Evolutionary conservation across 2,329 filamentous ascomycete species (phyloP).

Genomic region (Decorospora gaudefroyi): DNA sequence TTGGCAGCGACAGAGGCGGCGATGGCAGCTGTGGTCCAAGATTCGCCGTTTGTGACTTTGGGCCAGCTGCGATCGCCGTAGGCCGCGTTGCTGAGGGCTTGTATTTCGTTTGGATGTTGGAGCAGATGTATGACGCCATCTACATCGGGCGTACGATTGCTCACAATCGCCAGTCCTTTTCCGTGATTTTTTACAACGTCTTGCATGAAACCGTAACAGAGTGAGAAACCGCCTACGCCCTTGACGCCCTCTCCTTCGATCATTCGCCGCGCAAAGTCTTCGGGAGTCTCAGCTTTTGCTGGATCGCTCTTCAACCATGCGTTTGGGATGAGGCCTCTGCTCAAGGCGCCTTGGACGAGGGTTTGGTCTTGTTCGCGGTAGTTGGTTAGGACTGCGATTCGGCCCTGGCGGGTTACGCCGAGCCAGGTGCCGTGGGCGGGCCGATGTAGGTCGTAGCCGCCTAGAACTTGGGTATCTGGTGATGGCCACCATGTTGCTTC

Average conservation of each 20-base stretch:
- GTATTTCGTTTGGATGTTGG: constrained; percentile 55
- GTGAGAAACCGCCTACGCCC: constrained; percentile 66
- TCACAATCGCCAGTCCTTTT: constrained; percentile 60
- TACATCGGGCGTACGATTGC: constrained; percentile 62
- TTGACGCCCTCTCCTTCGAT: constrained; percentile 60
- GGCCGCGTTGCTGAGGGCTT: constrained; percentile 65
- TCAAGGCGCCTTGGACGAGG: constrained; percentile 54
- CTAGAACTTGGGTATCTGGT: constrained; percentile 61
- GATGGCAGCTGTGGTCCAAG: constrained; percentile 57
- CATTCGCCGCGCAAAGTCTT: constrained; percentile 59
- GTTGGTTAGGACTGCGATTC: constrained; percentile 66
- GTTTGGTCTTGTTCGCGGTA: constrained; percentile 59
- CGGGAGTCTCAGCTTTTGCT: constrained; percentile 47
- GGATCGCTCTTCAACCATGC: constrained; percentile 58
- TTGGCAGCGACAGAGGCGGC: constrained; percentile 49
- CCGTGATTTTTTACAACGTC: constrained; percentile 43
- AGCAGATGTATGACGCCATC: constrained; percentile 59
- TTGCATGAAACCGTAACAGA: constrained; percentile 62
- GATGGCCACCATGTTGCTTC: constrained; percentile 63
- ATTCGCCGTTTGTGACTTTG: constrained; percentile 64
- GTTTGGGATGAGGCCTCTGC: constrained; percentile 64
- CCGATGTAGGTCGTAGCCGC: constrained; percentile 65
- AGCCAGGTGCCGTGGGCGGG: constrained; percentile 67
- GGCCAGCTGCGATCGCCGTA: constrained; percentile 65
- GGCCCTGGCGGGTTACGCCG: constrained; percentile 63